Conservation (phyloP, 2,329 filamentous ascomycete species). For the Ophiobolus disseminans region DNA sequence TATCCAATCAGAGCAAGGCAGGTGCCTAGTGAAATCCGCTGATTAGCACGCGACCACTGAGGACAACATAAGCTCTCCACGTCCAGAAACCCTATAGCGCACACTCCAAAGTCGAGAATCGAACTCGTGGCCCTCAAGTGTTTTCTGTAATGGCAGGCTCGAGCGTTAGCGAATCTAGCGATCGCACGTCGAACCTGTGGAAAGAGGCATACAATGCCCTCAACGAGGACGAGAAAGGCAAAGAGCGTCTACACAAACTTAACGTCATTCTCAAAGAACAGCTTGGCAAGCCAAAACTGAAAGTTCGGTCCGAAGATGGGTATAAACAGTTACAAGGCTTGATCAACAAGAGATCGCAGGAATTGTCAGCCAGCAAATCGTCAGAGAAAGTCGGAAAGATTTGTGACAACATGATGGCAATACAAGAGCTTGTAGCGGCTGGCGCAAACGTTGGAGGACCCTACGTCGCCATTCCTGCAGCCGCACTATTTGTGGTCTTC, state of each 20-base stretch:
- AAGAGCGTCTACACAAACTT: conserved; percentile 22
- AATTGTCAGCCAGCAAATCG: conserved; percentile 8
- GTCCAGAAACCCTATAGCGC: too few relatives aligned
- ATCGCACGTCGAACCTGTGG: conserved; percentile 19
- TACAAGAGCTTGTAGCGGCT: conserved; percentile 21
- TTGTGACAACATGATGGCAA: conserved; percentile 17
- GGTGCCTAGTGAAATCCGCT: too few relatives aligned
- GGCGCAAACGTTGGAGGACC: conserved; percentile 23
- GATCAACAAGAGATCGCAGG: conserved; percentile 13
- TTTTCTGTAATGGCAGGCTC: conserved; percentile 12
- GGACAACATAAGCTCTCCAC: too few relatives aligned
- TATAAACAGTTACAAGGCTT: conserved; percentile 15
- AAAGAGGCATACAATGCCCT: conserved; percentile 23
- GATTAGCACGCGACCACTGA: too few relatives aligned
- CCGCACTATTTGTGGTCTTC: conserved; percentile 24
- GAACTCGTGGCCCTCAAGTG: background rate
- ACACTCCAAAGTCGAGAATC: too few relatives aligned
- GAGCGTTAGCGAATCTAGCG: background rate
- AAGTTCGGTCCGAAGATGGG: conserved; percentile 21
- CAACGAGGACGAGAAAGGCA: conserved; percentile 14
- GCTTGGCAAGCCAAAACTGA: conserved; percentile 18
- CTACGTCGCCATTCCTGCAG: conserved; percentile 24
- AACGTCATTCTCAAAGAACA: conserved; percentile 17
- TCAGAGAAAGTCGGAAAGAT: conserved; percentile 16
- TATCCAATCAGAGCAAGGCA: too few relatives aligned